These are phyloP conservation scores for Dictyostelium citrinum DNA, from an alignment of 78 protist species.

Conservation along the genomic window DNA sequence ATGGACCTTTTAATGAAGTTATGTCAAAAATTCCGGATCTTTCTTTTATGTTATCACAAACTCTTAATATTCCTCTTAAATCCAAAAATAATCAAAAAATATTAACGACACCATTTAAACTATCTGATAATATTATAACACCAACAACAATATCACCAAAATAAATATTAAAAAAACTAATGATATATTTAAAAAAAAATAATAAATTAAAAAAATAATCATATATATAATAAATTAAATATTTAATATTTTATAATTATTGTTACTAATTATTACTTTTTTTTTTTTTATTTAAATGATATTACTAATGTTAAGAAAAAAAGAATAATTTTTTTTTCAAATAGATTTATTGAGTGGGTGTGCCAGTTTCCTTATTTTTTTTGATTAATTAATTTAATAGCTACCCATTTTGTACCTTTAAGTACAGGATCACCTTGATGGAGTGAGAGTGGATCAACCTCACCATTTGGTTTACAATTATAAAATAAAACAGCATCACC, in stretches of 20 bases:
- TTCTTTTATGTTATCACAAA: constrained; percentile 37
- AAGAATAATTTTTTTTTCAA: too few species aligned
- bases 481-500: constrained; percentile 80
- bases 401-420: constrained; percentile 72
- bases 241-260: background rate
- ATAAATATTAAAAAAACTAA: background rate
- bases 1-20: constrained; percentile 34
- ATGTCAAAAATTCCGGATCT: constrained; percentile 53
- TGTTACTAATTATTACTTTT: background rate
- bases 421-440: constrained; percentile 78
- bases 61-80: constrained; percentile 14
- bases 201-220: background rate
- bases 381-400: constrained; percentile 61
- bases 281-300: background rate
- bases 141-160: background rate
- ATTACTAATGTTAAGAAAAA: background rate
- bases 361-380: background rate
- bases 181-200: background rate
- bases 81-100: background rate
- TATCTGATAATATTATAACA: background rate
- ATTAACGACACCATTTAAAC: constrained; percentile 35
- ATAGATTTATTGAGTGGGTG: constrained; percentile 1
- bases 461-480: constrained; percentile 80
- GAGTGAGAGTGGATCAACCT: constrained; percentile 59
- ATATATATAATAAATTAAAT: too few species aligned